Percentiles rank a stretch among this genome's conserved stretches.
Evolutionary conservation across 2,329 filamentous ascomycete genomes (phyloP).

Genomic region (Colletotrichum liriopes): DNA sequence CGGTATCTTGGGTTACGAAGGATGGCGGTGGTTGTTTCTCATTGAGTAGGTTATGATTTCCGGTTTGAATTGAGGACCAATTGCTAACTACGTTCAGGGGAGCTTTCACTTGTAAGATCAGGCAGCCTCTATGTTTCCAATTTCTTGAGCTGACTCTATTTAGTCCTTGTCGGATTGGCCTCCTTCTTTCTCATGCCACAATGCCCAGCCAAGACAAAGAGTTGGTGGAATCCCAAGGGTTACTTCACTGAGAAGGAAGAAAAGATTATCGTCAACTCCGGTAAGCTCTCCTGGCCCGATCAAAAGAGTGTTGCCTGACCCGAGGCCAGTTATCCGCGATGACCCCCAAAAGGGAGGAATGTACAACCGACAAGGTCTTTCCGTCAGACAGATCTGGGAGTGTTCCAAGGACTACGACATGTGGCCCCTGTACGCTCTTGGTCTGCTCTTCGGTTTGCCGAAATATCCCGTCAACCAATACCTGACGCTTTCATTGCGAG

Average conservation of each 20-base stretch:
- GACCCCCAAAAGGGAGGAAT: constrained; percentile 70
- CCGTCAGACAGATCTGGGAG: constrained; percentile 62
- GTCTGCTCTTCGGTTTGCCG: constrained; percentile 58
- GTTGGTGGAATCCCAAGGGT: constrained; percentile 64
- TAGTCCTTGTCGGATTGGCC: constrained; percentile 62
- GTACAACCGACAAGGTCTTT: constrained; percentile 72
- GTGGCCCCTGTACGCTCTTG: constrained; percentile 68
- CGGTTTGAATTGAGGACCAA: fast-evolving
- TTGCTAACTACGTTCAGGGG: constrained; percentile 47
- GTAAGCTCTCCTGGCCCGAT: constrained; percentile 45
- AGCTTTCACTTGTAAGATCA: constrained; percentile 51
- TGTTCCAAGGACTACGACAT: constrained; percentile 70
- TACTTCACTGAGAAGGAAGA: constrained; percentile 73
- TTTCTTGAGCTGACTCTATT: constrained; percentile 58
- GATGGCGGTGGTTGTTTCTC: constrained; percentile 72
- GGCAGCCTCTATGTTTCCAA: constrained; percentile 47
- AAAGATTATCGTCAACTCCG: constrained; percentile 70
- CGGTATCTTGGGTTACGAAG: constrained; percentile 66
- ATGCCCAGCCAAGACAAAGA: constrained; percentile 57
- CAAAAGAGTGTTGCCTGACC: not conserved
- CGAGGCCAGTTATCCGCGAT: constrained; percentile 61
- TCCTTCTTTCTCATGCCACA: constrained; percentile 53
- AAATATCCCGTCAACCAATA: constrained; percentile 47
- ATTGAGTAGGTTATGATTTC: constrained; percentile 50
- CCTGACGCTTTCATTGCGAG: constrained; percentile 47